Evolutionary conservation across 202 grass and related monocot genomes (phyloP).

Genomic region (Bolboschoenoplectus hybrid): DNA sequence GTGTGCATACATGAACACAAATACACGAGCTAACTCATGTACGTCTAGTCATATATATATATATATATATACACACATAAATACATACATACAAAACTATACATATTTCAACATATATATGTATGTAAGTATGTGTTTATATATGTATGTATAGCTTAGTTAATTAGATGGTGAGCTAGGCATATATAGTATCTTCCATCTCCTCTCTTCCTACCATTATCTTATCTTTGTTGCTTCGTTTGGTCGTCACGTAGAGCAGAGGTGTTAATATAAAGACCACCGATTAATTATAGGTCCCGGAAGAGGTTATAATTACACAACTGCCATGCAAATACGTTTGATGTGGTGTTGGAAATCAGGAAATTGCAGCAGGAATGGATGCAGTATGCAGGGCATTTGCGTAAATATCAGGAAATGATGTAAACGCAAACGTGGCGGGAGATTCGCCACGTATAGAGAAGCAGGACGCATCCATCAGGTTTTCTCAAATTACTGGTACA

Average conservation of each 20-base stretch:
- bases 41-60: background rate
- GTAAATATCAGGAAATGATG: background rate
- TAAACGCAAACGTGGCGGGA: background rate
- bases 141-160: background rate
- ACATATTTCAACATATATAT: background rate
- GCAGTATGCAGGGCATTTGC: background rate
- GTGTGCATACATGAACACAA: too few relatives aligned
- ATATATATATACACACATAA: background rate
- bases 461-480: too few relatives aligned
- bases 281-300: background rate
- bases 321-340: background rate
- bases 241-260: background rate
- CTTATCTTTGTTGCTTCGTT: background rate
- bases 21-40: too few relatives aligned
- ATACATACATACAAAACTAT: background rate
- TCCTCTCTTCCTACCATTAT: background rate
- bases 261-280: background rate
- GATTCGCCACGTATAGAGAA: background rate
- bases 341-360: background rate
- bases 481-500: too few relatives aligned
- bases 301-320: background rate
- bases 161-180: too few relatives aligned
- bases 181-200: background rate
- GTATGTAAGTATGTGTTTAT: background rate
- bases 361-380: background rate